Base-by-base conservation (phyloP, 2,329 filamentous ascomycete genomes). In the Penicillium fuscoglaucum region DNA sequence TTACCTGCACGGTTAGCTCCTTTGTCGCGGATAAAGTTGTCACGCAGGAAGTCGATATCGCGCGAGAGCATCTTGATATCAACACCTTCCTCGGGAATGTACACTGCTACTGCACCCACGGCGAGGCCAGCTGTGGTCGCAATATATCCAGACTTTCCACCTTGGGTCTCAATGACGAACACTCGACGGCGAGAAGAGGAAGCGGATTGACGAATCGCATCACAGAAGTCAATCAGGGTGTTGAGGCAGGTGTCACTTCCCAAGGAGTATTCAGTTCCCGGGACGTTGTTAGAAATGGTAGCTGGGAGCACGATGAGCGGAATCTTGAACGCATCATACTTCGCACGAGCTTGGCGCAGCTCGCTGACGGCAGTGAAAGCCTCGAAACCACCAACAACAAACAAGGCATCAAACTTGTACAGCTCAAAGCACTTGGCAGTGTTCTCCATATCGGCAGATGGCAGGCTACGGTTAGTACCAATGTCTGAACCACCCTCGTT, bases 211-310 rank as follows among this genome's bases (percentile, higher is more conserved):
- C 96, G 92, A 78, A 98, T 97, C 70, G 93, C 93, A 80, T 99
- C 95, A 74, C 93, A 97, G 78, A 97, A 99, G 66, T 89, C 86
- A 63, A 97, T 91, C 40, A 99, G 83, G 55, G 96, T 92, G 78
- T 99, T 99, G 62, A 99, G 80, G 72, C 95, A 98, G 1, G 95
- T 99, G 71, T 99, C 95, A 33, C 92, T 96, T 44, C 95, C 95
- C 46, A 99, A 86, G 1, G 92, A 97, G 80, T 97, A 98, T 77
- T 99, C 95, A 0, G 93, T 96, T 40, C 95, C 95, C 0, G 95
- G 95, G 5, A 99, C 95, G 74, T 99, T 99, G 83, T 99, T 99
- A 65, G 91, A 96, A 67, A 99, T 93, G 10, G 95, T 99, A n/a
- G 95, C 95, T 0, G 95, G 95, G 28, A 99, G 83, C 43, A 97